Conservation (phyloP, 768 basidiomycete species). For the Leccinum barrowsii region DNA sequence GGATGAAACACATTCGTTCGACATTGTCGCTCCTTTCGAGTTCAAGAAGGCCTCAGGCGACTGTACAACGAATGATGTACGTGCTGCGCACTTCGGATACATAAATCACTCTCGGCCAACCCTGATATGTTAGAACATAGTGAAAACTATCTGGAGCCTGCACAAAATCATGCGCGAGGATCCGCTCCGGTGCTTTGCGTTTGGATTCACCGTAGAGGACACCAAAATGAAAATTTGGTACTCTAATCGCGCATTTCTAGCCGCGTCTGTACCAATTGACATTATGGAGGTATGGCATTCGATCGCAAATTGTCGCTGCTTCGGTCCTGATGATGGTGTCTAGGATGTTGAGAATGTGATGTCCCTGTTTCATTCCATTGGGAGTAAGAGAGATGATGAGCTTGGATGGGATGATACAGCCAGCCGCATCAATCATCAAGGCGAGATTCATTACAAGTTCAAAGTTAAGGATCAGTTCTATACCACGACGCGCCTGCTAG, state of each 20-base stretch:
- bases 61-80: not conserved
- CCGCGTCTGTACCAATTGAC: not conserved
- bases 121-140: slow-evolving; percentile 4
- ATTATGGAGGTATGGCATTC: not conserved
- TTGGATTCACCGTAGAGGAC: not conserved
- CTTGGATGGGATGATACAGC: slow-evolving; percentile 11
- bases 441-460: not conserved
- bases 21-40: no score
- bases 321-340: no score
- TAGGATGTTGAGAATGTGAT: no score
- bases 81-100: no score
- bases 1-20: no score
- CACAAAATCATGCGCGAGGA: not conserved
- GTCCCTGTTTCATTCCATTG: no score
- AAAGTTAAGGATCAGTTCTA: not conserved
- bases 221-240: slow-evolving; percentile 29
- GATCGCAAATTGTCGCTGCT: no score
- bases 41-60: no score
- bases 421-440: not conserved
- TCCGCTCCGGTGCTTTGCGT: not conserved
- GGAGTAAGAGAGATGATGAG: no score
- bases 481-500: not conserved
- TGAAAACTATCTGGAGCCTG: slow-evolving; percentile 26
- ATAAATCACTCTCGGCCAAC: not conserved
- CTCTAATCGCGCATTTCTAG: not conserved